Percentiles rank a stretch among this genome's conserved stretches.
These are phyloP conservation scores for Pleurotus sapidus DNA, from an alignment of 768 basidiomycete genomes.

Conservation along the genomic window DNA sequence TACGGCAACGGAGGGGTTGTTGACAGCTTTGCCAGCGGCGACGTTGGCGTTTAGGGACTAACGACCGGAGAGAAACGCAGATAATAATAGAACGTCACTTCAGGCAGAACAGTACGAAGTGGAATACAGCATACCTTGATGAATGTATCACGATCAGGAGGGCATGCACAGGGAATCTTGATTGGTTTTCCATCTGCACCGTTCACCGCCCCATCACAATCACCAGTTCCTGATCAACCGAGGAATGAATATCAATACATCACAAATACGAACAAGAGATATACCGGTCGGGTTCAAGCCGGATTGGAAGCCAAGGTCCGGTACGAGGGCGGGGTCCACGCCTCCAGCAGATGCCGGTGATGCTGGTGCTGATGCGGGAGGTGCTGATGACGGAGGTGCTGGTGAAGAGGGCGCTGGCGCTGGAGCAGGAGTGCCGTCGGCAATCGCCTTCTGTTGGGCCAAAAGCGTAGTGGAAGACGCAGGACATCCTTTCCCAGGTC, in stretches of 20 bases:
- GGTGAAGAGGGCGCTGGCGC: slow-evolving; percentile 7
- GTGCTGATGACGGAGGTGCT: slow-evolving; percentile 9
- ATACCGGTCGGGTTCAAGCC: slow-evolving; percentile 60
- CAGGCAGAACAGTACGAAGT: not conserved
- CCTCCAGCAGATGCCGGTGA: slow-evolving; percentile 27
- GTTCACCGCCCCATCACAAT: slow-evolving; percentile 65
- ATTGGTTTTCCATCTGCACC: slow-evolving; percentile 48
- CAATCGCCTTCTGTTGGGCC: slow-evolving; percentile 30
- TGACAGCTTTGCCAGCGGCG: slow-evolving; percentile 57
- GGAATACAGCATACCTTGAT: slow-evolving; percentile 35
- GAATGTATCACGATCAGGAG: slow-evolving; percentile 52
- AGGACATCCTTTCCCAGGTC: slow-evolving; percentile 70
- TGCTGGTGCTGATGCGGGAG: not conserved
- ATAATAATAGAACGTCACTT: not conserved
- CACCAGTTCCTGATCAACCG: slow-evolving; percentile 25
- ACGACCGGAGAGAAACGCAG: not conserved
- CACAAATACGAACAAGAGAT: not conserved
- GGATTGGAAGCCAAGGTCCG: slow-evolving; percentile 53
- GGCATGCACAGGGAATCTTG: slow-evolving; percentile 64
- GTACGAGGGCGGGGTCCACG: slow-evolving; percentile 47
- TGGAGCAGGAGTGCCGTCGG: slow-evolving; percentile 20
- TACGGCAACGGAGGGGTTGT: slow-evolving; percentile 58
- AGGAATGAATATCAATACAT: slow-evolving; percentile 12
- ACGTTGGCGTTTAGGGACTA: slow-evolving; percentile 52
- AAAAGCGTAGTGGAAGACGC: slow-evolving; percentile 56